These are phyloP conservation scores for Cercospora sp. DNA, from an alignment of 2,329 filamentous ascomycete species.

Conservation along the genomic window DNA sequence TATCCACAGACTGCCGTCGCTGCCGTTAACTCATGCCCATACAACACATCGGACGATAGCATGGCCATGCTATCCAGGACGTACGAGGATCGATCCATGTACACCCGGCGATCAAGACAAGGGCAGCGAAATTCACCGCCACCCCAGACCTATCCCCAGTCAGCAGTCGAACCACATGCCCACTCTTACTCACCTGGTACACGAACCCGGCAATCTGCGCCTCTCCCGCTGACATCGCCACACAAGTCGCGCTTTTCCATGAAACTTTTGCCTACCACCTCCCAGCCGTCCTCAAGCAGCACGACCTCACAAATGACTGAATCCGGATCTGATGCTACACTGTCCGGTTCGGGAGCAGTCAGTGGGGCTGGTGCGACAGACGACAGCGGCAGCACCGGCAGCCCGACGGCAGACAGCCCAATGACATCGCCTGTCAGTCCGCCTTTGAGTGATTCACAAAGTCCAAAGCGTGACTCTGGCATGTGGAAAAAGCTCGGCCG, in stretches of 20 bases:
- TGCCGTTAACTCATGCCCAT: constrained; percentile 43
- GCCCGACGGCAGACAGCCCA: constrained; percentile 53
- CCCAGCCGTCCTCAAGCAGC: constrained; percentile 29
- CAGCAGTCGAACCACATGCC: constrained; percentile 33
- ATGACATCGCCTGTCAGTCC: constrained; percentile 76
- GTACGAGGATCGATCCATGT: constrained; percentile 42
- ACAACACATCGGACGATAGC: constrained; percentile 44
- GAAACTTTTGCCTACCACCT: constrained; percentile 39
- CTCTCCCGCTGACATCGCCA: constrained; percentile 37
- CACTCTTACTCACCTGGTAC: constrained; percentile 29
- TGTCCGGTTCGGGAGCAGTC: constrained; percentile 35
- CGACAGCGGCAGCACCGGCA: constrained; percentile 64
- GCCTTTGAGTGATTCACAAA: constrained; percentile 49
- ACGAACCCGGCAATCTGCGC: constrained; percentile 37
- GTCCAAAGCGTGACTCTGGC: constrained; percentile 40
- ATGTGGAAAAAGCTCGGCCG: constrained; percentile 44
- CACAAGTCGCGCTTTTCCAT: constrained; percentile 38
- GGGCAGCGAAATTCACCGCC: constrained; percentile 38
- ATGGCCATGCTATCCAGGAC: constrained; percentile 38
- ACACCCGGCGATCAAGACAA: constrained; percentile 31
- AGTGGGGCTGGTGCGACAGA: constrained; percentile 57
- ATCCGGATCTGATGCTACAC: constrained; percentile 31
- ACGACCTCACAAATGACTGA: constrained; percentile 22
- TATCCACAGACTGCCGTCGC: constrained; percentile 53
- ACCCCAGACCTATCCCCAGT: constrained; percentile 32